phyloP scores from a whole-genome alignment of 352 stramenopile species.

The Pythium dissotocum region DNA sequence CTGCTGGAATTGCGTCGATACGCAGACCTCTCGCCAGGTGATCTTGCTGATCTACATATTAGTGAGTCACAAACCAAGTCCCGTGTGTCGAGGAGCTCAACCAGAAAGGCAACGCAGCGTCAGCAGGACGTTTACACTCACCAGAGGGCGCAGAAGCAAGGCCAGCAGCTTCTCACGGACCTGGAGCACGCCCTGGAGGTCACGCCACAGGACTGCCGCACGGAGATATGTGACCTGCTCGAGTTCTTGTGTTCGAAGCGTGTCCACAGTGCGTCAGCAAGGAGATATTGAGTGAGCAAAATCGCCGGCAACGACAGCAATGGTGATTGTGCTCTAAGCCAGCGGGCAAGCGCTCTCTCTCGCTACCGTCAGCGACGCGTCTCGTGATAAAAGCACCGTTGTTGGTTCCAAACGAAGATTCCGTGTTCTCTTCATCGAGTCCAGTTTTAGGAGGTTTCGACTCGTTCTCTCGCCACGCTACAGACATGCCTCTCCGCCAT shows the following conservation, averaged over 20 bases:
- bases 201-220: slow-evolving; percentile 51
- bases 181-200: slow-evolving; percentile 54
- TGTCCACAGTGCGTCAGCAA: not conserved
- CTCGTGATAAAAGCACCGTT: too few species aligned
- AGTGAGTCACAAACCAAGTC: not conserved
- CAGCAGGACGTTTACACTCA: not conserved
- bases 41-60: slow-evolving; percentile 43
- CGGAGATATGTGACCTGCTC: slow-evolving; percentile 50
- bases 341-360: too few species aligned
- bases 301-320: too few species aligned
- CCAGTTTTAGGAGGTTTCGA: too few species aligned
- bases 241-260: slow-evolving; percentile 36
- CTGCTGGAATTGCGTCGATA: slow-evolving; percentile 39
- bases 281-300: too few species aligned
- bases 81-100: not conserved
- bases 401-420: too few species aligned
- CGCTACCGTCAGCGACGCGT: too few species aligned
- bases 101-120: not conserved
- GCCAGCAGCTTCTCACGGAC: slow-evolving; percentile 32
- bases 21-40: slow-evolving; percentile 47
- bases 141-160: slow-evolving; percentile 17
- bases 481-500: too few species aligned
- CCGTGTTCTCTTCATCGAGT: too few species aligned
- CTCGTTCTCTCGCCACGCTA: too few species aligned
- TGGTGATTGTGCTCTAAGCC: too few species aligned